Evolutionary conservation across 768 basidiomycete genomes (phyloP).

Genomic region (Punctularia strigosozonata): DNA sequence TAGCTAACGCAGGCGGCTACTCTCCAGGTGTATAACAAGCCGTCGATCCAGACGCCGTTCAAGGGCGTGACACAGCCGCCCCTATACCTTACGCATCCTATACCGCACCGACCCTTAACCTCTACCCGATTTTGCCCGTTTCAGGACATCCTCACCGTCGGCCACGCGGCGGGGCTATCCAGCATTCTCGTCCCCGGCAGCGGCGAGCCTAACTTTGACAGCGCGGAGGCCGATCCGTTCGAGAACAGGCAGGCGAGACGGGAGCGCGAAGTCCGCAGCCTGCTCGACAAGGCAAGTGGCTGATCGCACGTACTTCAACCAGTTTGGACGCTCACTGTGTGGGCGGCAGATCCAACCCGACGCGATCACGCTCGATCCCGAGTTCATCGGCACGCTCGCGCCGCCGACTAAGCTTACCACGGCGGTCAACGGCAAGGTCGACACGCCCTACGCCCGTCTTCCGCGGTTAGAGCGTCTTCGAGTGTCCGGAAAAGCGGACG

Average conservation of each 20-base stretch:
- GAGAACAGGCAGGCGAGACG: slow-evolving; percentile 72
- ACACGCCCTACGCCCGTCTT: slow-evolving; percentile 57
- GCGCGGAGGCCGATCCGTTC: slow-evolving; percentile 87
- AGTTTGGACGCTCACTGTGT: not conserved
- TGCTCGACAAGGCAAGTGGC: slow-evolving; percentile 66
- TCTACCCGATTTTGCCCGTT: slow-evolving; percentile 81
- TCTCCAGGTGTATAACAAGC: slow-evolving; percentile 58
- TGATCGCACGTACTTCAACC: not conserved
- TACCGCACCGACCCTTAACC: slow-evolving; percentile 67
- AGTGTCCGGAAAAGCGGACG: slow-evolving; percentile 65
- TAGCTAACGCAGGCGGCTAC: slow-evolving; percentile 3
- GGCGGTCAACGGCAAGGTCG: slow-evolving; percentile 27
- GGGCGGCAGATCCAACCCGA: slow-evolving; percentile 71
- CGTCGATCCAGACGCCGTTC: slow-evolving; percentile 49
- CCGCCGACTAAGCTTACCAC: slow-evolving; percentile 50
- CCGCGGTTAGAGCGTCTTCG: slow-evolving; percentile 69
- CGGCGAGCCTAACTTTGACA: slow-evolving; percentile 94
- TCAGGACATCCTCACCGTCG: slow-evolving; percentile 74
- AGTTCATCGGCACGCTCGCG: slow-evolving; percentile 61
- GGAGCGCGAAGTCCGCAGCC: slow-evolving; percentile 82
- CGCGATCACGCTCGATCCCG: slow-evolving; percentile 76
- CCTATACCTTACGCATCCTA: slow-evolving; percentile 79
- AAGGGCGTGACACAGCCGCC: slow-evolving; percentile 46
- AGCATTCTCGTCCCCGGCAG: slow-evolving; percentile 83
- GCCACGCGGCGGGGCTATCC: slow-evolving; percentile 70